phyloP scores from a whole-genome alignment of 257 asterid species.

The Solanum neorickii region DNA sequence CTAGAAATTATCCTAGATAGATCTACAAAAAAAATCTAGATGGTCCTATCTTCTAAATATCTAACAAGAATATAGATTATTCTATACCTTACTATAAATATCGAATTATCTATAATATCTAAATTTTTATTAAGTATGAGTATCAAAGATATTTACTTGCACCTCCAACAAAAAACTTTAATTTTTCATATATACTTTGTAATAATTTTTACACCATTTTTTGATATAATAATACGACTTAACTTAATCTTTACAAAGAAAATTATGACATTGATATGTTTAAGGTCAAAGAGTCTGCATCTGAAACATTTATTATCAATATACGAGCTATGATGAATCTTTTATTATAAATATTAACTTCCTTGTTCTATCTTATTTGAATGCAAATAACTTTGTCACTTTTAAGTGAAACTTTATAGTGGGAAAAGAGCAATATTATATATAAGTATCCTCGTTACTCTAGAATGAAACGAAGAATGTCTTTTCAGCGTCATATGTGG shows the following conservation, averaged over 20 bases:
- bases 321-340: neutral
- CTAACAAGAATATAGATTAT: too few relatives aligned
- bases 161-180: too few relatives aligned
- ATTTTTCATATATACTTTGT: too few relatives aligned
- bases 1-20: too few relatives aligned
- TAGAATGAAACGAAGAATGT: neutral
- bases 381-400: neutral
- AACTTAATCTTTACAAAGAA: too few relatives aligned
- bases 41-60: too few relatives aligned
- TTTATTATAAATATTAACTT: neutral
- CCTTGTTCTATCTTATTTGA: neutral
- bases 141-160: too few relatives aligned
- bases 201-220: neutral
- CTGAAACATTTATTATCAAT: neutral
- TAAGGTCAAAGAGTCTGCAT: neutral
- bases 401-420: too few relatives aligned
- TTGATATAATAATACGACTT: fast-evolving
- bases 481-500: neutral
- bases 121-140: too few relatives aligned
- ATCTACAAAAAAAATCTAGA: too few relatives aligned
- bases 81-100: too few relatives aligned
- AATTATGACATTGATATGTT: neutral
- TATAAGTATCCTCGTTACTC: neutral
- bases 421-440: neutral
- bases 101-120: too few relatives aligned